A percentile compares a stretch with the other conserved stretches of the same genome.
phyloP scores from a whole-genome alignment of 129 eudicot species.

The Sambucus nigra region DNA sequence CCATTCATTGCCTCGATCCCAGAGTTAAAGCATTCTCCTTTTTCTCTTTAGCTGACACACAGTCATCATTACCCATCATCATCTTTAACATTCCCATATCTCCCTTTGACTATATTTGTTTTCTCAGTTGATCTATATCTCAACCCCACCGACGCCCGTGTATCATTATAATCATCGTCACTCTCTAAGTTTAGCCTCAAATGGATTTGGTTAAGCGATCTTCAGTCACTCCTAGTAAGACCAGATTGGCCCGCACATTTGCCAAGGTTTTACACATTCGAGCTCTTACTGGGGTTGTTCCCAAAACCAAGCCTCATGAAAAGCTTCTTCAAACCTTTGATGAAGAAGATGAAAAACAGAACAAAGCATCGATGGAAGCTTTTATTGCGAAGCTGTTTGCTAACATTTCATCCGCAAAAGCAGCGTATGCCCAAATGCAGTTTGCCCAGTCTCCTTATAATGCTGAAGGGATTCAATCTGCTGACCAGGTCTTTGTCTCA shows the following conservation, averaged over 20 bases:
- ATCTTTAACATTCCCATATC: conserved; percentile 10
- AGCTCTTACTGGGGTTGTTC: conserved; percentile 36
- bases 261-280: conserved; percentile 64
- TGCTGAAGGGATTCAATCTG: conserved; percentile 63
- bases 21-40: conserved; percentile 38
- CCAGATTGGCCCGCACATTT: conserved; percentile 44
- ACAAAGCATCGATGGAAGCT: conserved; percentile 36
- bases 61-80: conserved; percentile 30
- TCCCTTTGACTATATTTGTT: conserved; percentile 7
- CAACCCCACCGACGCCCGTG: not conserved
- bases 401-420: conserved; percentile 56
- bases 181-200: conserved; percentile 26
- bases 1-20: conserved; percentile 28
- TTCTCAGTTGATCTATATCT: not conserved
- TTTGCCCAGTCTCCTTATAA: conserved; percentile 77
- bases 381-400: conserved; percentile 67
- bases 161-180: conserved; percentile 3
- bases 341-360: conserved; percentile 32
- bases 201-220: conserved; percentile 56
- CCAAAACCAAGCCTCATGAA: conserved; percentile 24
- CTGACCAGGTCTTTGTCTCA: conserved; percentile 57
- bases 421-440: conserved; percentile 74
- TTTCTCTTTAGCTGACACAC: conserved; percentile 33
- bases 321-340: conserved; percentile 15
- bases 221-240: conserved; percentile 40